Conservation (phyloP, 2,329 filamentous ascomycete genomes). For the Calonectria pseudoturangicola region DNA sequence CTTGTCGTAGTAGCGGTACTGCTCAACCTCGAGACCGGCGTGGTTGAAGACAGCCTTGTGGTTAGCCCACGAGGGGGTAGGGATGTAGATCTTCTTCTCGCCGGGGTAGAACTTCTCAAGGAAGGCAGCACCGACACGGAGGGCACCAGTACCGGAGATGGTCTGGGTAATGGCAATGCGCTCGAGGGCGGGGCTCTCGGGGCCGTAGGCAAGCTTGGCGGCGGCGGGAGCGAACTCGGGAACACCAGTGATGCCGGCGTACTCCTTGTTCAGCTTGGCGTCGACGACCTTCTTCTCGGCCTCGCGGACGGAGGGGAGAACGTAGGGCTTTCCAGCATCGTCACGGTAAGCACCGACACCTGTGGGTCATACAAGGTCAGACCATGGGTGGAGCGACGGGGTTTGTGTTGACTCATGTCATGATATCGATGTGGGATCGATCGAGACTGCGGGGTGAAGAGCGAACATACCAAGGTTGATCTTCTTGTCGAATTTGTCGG, state of each 20-base stretch:
- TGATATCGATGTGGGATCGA: slow-evolving; percentile 40
- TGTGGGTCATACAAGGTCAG: slow-evolving; percentile 59
- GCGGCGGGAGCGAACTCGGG: slow-evolving; percentile 95
- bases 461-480: slow-evolving; percentile 89
- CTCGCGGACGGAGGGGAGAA: slow-evolving; percentile 92
- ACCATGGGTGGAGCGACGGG: slow-evolving; percentile 43
- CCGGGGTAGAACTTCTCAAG: slow-evolving; percentile 92
- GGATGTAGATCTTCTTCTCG: slow-evolving; percentile 97
- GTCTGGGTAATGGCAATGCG: slow-evolving; percentile 95
- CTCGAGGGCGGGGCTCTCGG: slow-evolving; percentile 83
- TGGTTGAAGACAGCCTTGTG: slow-evolving; percentile 98
- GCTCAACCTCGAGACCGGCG: slow-evolving; percentile 91
- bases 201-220: slow-evolving; percentile 91
- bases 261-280: slow-evolving; percentile 93
- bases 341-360: slow-evolving; percentile 99
- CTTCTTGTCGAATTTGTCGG: slow-evolving; percentile 93
- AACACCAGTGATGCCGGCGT: slow-evolving; percentile 97
- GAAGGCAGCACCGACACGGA: slow-evolving; percentile 96
- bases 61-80: slow-evolving; percentile 97
- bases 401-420: slow-evolving; percentile 36
- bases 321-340: slow-evolving; percentile 97
- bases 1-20: slow-evolving; percentile 99
- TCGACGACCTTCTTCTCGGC: slow-evolving; percentile 92
- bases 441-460: slow-evolving; percentile 36
- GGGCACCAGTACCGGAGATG: slow-evolving; percentile 97